Base-by-base conservation (phyloP, 768 basidiomycete genomes). In the Collybiopsis luxurians region DNA sequence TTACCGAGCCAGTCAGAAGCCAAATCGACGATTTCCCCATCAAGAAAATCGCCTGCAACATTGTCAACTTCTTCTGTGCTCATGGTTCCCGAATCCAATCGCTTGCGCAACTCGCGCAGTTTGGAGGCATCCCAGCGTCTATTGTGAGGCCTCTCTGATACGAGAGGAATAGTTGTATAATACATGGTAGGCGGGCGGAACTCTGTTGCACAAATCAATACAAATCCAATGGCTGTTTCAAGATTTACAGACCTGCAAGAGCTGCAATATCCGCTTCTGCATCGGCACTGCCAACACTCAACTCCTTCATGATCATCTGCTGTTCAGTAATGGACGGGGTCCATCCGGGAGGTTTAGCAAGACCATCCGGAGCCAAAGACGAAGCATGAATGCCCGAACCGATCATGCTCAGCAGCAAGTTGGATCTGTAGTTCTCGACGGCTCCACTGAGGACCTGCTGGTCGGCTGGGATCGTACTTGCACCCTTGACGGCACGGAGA, bases 1-100 rank as follows among this genome's bases (percentile, higher is more conserved):
- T 99, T 99, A 46, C 97, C 97, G 62, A 99, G 88, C 89, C 97
- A 98, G 70, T 99, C 96, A 36, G 93, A 95, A 13, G 96, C 89
- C 57, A 99, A 82, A 69, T 95, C 93, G 13, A 96, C 94, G 59
- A 93, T 90, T 69, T 98, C 97, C 12, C 92, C 87, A 64, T 98
- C 95, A 60, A 98, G 78, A 70, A 98, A 86, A 66, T 98, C 95
- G 46, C 79, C 79, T 2, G 93, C 91, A 51, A 97, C 87, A 67
- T 87, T 86, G 68, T 99, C 95, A 55, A 95, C 85, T 71, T 98
- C 96, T 51, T 89, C 89, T 17, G 82, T 79, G 12, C 81, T 78
- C 79, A 94, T 91, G 4, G 83, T 86, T 17, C 90, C 90, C n/a
- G 89, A 88, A 69, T 99, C 97, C 60, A 99, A 79, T 57, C 92